Evolutionary conservation across 768 basidiomycete species (phyloP).

Genomic region (Hericium alpestre): DNA sequence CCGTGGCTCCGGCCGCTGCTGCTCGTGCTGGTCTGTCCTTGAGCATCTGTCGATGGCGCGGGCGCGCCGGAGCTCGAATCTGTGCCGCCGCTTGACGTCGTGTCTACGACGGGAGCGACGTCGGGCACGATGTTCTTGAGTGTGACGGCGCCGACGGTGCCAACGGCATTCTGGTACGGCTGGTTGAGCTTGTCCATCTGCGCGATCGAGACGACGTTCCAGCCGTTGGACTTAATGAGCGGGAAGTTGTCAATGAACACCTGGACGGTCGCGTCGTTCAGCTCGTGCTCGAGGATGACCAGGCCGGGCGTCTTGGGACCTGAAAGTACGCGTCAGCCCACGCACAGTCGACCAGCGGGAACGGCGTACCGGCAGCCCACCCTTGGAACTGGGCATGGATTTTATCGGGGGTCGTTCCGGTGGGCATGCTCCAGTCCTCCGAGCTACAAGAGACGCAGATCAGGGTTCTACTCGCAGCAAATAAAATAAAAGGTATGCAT

Average conservation of each 20-base stretch:
- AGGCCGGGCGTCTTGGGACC: slow-evolving; percentile 28
- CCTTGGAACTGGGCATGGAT: slow-evolving; percentile 5
- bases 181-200: slow-evolving; percentile 1
- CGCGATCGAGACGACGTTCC: slow-evolving; percentile 4
- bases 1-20: too few species aligned
- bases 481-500: not conserved
- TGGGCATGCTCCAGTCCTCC: slow-evolving; percentile 63
- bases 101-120: not conserved
- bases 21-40: not conserved
- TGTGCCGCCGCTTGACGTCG: not conserved
- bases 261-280: slow-evolving; percentile 17
- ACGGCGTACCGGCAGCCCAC: slow-evolving; percentile 5
- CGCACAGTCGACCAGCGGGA: not conserved
- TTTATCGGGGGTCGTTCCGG: slow-evolving; percentile 31
- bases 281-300: slow-evolving; percentile 35
- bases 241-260: slow-evolving; percentile 8
- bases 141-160: slow-evolving; percentile 1
- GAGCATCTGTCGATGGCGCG: not conserved
- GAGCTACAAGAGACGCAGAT: slow-evolving; percentile 33
- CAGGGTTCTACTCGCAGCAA: not conserved
- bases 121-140: not conserved
- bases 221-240: slow-evolving; percentile 5
- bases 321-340: not conserved
- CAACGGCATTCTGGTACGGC: slow-evolving; percentile 11
- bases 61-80: not conserved